phyloP scores from a whole-genome alignment of 2,329 filamentous ascomycete species.

The Aaosphaeria pasadenensis region DNA sequence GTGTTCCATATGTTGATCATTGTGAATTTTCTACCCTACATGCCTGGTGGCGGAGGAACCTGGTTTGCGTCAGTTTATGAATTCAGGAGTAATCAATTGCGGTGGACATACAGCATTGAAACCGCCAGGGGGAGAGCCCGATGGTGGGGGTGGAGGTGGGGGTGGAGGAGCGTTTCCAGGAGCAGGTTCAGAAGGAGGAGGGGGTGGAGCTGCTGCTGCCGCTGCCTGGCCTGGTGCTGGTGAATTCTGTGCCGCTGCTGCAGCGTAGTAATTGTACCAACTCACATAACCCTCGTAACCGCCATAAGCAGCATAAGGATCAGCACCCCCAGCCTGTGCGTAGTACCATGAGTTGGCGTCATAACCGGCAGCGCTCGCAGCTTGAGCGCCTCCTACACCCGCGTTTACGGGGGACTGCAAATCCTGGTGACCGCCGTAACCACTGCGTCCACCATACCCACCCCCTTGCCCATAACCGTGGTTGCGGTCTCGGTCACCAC shows the following conservation, averaged over 20 bases:
- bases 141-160: conserved; percentile 28
- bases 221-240: conserved; percentile 22
- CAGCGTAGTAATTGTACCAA: conserved; percentile 29
- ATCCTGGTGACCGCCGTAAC: conserved; percentile 23
- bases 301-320: conserved; percentile 88
- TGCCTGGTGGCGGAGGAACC: conserved; percentile 32
- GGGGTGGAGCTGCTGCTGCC: conserved; percentile 26
- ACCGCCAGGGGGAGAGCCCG: conserved; percentile 27
- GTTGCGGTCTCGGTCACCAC: conserved; percentile 40
- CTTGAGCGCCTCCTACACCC: conserved; percentile 37
- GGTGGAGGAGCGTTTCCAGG: conserved; percentile 17
- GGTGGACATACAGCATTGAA: conserved; percentile 31
- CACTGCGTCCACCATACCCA: conserved; percentile 31
- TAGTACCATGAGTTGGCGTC: conserved; percentile 70
- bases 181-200: conserved; percentile 28
- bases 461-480: conserved; percentile 40
- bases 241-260: conserved; percentile 19
- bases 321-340: conserved; percentile 54
- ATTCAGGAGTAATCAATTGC: too few relatives aligned
- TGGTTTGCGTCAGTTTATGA: neutral
- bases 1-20: too few relatives aligned
- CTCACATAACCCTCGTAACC: conserved; percentile 54
- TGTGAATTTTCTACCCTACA: conserved; percentile 9
- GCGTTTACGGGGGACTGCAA: conserved; percentile 36
- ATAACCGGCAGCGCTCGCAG: conserved; percentile 70